Evolutionary conservation across 257 asterid genomes (phyloP), one percentile per base, ranked within the genome.

Genomic region (Henckelia pumila): DNA sequence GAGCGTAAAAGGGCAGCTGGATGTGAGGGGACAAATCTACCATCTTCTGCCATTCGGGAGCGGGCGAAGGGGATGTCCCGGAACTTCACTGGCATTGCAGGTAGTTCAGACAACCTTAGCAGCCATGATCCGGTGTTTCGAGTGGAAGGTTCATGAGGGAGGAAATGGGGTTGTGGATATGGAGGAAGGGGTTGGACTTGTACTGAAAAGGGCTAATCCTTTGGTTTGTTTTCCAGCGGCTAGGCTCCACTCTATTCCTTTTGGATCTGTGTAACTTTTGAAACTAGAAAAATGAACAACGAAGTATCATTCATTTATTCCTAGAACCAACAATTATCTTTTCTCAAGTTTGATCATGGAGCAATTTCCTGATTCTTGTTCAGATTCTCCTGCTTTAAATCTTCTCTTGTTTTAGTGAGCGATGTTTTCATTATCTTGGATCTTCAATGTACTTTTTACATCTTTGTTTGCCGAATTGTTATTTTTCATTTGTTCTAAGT

Each of bases 41-140:
- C 79, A 85, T 61, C 70, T 81, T 44, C 64, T 90, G 82, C 95
- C 97, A 7, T 88, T 90, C 33, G 95, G 97, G 16, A 85, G 76
- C 1, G 97, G 96, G 9, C 28, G 91, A 64, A 70, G 97, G 56
- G 89, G 90, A 7, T 90, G 96, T 66, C 97, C 96, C 0, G 96
- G 96, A 37, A 86, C 89, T 19, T 76, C 95, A 30, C 50, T 90
- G 56, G 97, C 90, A 0, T 33, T 90, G 61, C 85, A 77, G 67
- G 86, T 88, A 8, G 94, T 90, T 67, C 92, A 86, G 63, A 56
- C 86, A 26, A 80, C 76, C 62, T 79, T 90, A 56, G 95, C 84
- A 7, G 79, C 86, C 10, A 60, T 90, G 88, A 78, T 90, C 65
- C 96, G 88, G 76, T 81, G 92, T 77, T 90, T 90, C 56, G 85